Evolutionary conservation across 2,329 filamentous ascomycete species (phyloP), one percentile per base, ranked within the genome.

Genomic region (Penicillium sp.): DNA sequence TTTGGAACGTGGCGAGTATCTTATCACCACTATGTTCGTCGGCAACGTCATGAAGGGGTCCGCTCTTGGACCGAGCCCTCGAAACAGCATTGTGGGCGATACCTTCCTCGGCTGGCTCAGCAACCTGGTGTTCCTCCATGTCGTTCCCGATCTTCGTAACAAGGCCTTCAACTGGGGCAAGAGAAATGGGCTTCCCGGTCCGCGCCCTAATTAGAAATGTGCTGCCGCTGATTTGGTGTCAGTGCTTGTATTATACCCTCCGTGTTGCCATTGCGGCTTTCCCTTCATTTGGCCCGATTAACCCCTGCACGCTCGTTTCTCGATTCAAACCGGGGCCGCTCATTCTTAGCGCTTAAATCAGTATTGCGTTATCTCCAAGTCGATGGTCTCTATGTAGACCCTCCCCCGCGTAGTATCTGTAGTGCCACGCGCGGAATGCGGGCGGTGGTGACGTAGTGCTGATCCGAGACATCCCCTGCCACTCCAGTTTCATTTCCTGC

Each of bases 1-100:
- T 0, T 69, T 98, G 30, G 89, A 97, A 65, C 80, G 70, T 23
- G 93, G 91, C 0, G 74, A 93, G 16, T 91, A 87, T 63, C 75
- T 87, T 56, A 78, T 95, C 30, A 84, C 87, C 0, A 86, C 89
- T 8, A 84, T 81, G 44, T 80, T 83, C 47, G 61, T 95, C 32
- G 87, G 85, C 1, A 67, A 78, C 40, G 57, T 87, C 43, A 84
- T 96, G 80, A 81, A 84, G 51, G 83, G 77, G 14, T 68, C 69
- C 17, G 62, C 68, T 17, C 58, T 79, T 45, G 74, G 74, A 4
- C 71, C 73, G 21, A 77, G 74, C 48, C 72, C 74, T 18, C 71
- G 75, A 46, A 76, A 80, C 47, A 73, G 69, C 25, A 61, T 73
- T 42, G 49, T 81, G 8, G 54, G 71, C 11, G 79, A 82, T 50